Evolutionary conservation across 768 basidiomycete genomes (phyloP).

Genomic region (Podaxis mareebaensis): DNA sequence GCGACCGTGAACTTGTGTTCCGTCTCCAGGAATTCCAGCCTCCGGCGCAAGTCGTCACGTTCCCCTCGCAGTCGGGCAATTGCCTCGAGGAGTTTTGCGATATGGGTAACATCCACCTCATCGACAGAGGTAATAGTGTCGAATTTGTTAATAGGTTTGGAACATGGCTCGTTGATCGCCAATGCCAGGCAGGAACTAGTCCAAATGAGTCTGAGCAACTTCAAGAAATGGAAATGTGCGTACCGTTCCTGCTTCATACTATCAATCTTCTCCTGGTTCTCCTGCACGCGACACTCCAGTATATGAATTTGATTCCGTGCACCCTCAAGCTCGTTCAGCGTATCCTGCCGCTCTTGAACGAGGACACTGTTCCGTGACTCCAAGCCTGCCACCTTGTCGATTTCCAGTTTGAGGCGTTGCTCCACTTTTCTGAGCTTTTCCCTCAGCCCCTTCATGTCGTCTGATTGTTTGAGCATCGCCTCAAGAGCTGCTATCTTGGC

Average conservation of each 20-base stretch:
- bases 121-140: conserved; percentile 21
- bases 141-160: neutral
- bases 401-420: conserved; percentile 42
- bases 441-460: conserved; percentile 36
- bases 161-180: neutral
- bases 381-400: conserved; percentile 34
- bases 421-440: conserved; percentile 41
- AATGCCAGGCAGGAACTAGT: neutral
- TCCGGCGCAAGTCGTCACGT: conserved; percentile 60
- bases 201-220: neutral
- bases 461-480: conserved; percentile 41
- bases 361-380: conserved; percentile 48
- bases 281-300: conserved; percentile 27
- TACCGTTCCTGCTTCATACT: conserved; percentile 21
- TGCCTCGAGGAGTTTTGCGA: conserved; percentile 60
- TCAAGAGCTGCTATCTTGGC: conserved; percentile 64
- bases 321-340: conserved; percentile 42
- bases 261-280: conserved; percentile 24
- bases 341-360: conserved; percentile 55
- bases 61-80: conserved; percentile 69
- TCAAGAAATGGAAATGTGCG: neutral
- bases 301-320: conserved; percentile 32
- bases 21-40: conserved; percentile 66
- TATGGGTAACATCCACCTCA: conserved; percentile 36
- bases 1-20: conserved; percentile 69